These are phyloP conservation scores for Aspergillus novofumigatus DNA, from an alignment of 2,329 filamentous ascomycete genomes.

Conservation along the genomic window DNA sequence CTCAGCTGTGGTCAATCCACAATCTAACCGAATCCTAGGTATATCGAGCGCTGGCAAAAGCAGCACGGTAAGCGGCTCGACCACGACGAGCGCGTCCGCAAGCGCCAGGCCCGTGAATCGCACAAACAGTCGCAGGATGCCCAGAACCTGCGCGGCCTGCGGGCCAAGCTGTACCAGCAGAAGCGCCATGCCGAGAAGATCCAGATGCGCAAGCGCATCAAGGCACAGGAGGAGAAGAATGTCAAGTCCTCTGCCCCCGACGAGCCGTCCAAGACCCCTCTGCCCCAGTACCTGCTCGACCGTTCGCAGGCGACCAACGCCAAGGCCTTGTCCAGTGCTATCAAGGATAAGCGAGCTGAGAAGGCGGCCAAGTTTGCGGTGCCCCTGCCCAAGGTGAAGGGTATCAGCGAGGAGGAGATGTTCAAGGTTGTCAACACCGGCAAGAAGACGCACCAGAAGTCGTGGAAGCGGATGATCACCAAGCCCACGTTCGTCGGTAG, in stretches of 20 bases:
- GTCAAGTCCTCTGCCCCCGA: slow-evolving; percentile 78
- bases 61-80: slow-evolving; percentile 62
- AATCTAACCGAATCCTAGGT: slow-evolving; percentile 27
- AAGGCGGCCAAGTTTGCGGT: slow-evolving; percentile 93
- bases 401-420: slow-evolving; percentile 94
- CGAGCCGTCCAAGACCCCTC: slow-evolving; percentile 70
- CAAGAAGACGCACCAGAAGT: slow-evolving; percentile 88
- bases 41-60: slow-evolving; percentile 75
- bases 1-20: slow-evolving; percentile 7
- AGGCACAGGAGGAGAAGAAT: slow-evolving; percentile 91
- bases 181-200: slow-evolving; percentile 97
- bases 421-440: slow-evolving; percentile 96
- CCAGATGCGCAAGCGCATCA: slow-evolving; percentile 93
- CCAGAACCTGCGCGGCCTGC: slow-evolving; percentile 85
- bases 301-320: slow-evolving; percentile 64
- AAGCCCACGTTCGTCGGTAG: slow-evolving; percentile 86
- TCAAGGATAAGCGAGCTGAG: slow-evolving; percentile 93
- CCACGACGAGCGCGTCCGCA: slow-evolving; percentile 83
- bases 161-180: slow-evolving; percentile 90
- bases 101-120: slow-evolving; percentile 79
- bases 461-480: slow-evolving; percentile 62
- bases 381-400: slow-evolving; percentile 87
- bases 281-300: slow-evolving; percentile 92
- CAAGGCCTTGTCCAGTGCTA: slow-evolving; percentile 74
- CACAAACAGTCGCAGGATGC: slow-evolving; percentile 87